Evolutionary conservation across 2,329 filamentous ascomycete genomes (phyloP), one percentile per base, ranked within the genome.

Genomic region (Pseudocercospora ulei): DNA sequence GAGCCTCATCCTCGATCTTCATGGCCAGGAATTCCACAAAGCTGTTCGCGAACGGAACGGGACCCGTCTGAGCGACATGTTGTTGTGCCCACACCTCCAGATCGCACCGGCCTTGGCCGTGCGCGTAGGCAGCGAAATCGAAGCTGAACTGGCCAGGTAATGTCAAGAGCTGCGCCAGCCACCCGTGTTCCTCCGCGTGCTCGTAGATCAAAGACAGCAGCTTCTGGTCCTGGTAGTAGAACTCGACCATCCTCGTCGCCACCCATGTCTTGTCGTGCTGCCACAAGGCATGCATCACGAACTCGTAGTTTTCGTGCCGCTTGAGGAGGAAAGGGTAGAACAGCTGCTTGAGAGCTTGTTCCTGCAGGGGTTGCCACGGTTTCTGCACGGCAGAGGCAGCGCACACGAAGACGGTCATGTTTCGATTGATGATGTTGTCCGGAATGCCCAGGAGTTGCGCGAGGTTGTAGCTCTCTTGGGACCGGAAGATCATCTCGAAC

Each of bases 261-360:
- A 96, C 82, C 81, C 86, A 96, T 12, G 80, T 73, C 50, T 79
- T 82, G 57, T 96, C 85, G 57, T 90, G 86, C 51, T 81, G 79
- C 87, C 88, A 96, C 4, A 94, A 66, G 42, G 85, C 87, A 56
- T 94, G 80, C 41, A 98, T 73, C 8, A 94, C 88, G 47, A 95
- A 92, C 49, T 87, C 79, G 58, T 84, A 82, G 39, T 87, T 76
- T 3, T 78, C 72, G 7, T 85, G 77, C 39, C 78, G 74, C 60
- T 87, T 87, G 55, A 78, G 73, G 17, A 95, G 69, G 57, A 93
- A 95, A 7, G 82, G 81, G 35, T 83, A 78, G 52, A 95, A 88
- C 1, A 88, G 67, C 8, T 82, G 81, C 43, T 75, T 78, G 17
- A 87, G 63, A 0, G 82, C 85, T 39, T 87, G 81, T 20, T 78